These are phyloP conservation scores for Leccinum colubrinum DNA, from an alignment of 1,284 basidiomycete genomes.

Conservation along the genomic window DNA sequence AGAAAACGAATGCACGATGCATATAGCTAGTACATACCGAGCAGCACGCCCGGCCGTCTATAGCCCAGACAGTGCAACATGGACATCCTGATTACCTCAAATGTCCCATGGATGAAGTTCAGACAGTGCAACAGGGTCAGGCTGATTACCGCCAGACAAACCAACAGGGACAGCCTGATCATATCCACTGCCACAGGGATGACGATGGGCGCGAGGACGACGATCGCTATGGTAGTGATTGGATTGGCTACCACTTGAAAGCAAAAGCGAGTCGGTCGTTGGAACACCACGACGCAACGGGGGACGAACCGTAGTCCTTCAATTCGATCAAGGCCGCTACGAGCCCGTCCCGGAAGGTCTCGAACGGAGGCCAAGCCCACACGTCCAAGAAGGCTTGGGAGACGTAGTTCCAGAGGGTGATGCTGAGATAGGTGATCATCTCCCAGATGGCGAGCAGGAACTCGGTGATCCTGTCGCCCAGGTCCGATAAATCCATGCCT, in stretches of 20 bases:
- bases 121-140: background rate
- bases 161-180: background rate
- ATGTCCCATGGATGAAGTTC: background rate
- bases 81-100: background rate
- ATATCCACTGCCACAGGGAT: constrained; percentile 1
- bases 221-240: constrained; percentile 6
- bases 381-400: constrained; percentile 6
- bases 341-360: constrained; percentile 23
- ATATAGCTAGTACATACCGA: constrained; percentile 9
- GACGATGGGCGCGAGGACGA: constrained; percentile 14
- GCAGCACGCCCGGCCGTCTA: constrained; percentile 6
- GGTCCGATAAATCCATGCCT: constrained; percentile 21
- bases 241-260: constrained; percentile 15
- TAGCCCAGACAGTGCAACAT: background rate
- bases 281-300: background rate
- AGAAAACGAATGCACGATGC: background rate
- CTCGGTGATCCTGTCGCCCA: constrained; percentile 15
- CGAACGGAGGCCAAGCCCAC: constrained; percentile 28
- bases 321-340: constrained; percentile 10
- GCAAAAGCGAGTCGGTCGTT: background rate
- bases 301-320: constrained; percentile 19
- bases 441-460: constrained; percentile 17
- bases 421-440: constrained; percentile 8
- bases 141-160: background rate
- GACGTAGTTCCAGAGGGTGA: constrained; percentile 15